phyloP scores from a whole-genome alignment of 306 rosid species.

The Carpinus viminea region DNA sequence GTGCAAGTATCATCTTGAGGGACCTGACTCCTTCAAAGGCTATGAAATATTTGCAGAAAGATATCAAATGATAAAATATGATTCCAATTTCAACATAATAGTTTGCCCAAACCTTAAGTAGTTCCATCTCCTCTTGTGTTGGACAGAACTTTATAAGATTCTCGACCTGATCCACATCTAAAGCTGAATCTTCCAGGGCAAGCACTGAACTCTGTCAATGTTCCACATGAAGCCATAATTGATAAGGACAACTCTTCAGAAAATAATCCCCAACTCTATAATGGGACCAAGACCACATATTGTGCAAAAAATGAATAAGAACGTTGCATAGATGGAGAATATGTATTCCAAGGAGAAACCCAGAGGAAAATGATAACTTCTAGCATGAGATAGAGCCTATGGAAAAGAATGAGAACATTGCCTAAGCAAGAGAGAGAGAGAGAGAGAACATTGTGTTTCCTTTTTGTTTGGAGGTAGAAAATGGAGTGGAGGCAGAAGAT shows the following conservation, averaged over 20 bases:
- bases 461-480: neutral
- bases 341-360: neutral
- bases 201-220: slow-evolving; percentile 70
- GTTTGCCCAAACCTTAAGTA: slow-evolving; percentile 62
- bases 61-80: neutral
- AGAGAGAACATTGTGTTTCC: neutral
- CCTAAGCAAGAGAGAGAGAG: neutral
- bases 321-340: neutral
- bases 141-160: slow-evolving; percentile 94
- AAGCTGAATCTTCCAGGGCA: slow-evolving; percentile 70
- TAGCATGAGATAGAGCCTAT: neutral
- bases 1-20: slow-evolving; percentile 9
- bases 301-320: neutral
- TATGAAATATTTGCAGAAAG: neutral
- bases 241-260: neutral
- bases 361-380: neutral
- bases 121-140: slow-evolving; percentile 87
- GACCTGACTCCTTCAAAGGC: slow-evolving; percentile 2
- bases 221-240: slow-evolving; percentile 17
- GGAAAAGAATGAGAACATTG: neutral
- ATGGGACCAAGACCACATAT: neutral
- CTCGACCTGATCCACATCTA: slow-evolving; percentile 85
- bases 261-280: neutral
- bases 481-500: neutral
- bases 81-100: slow-evolving; percentile 24